Base-by-base conservation (phyloP, 257 asterid genomes). In the Echium plantagineum region DNA sequence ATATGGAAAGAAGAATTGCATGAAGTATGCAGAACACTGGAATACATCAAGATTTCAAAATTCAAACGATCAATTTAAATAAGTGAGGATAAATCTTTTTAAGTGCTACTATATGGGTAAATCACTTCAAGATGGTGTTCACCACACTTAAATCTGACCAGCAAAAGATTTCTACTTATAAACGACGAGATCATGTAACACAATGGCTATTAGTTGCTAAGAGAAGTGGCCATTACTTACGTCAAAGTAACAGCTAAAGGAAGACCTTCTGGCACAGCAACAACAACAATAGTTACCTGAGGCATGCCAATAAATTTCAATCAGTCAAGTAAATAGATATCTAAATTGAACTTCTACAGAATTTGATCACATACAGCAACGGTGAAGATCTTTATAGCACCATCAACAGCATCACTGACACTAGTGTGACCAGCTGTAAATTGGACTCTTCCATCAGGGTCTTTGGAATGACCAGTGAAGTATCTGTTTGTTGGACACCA, bases 191-290 rank as follows among this genome's bases (percentile, higher is more conserved):
- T 6, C 10, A 35, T 6, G 2, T 3, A 31, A 31, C 38, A 31
- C 26, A 38, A 0, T 38, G 48, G 48, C 48, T 38, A 7, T 38
- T 15, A 38, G 48, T 38, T 47, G 15, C 18, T 26, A 59, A 51
- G 54, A 31, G 28, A 38, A 54, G 38, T 48, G 71, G 60, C 21
- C 63, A 8, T 55, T 21, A 73, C 95, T 82, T 75, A 91, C 98
- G 96, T 91, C 68, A 91, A 69, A 61, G 98, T 91, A 57, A 91
- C 98, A 72, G 95, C 98, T 80, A 91, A 76, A 55, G 96, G 95
- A 75, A 91, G 96, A 57, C 96, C 96, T 75, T 88, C 94, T 21
- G 96, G 98, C 68, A 85, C 95, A 52, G 98, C 98, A 70, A 88
- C 98, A 56, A 88, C 95, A 38, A 91, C 96, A 73, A 88, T 88